Percentiles rank a stretch among this genome's conserved stretches.
phyloP scores from a whole-genome alignment of 371 early-diverging fungal species.

The Syncephalastrum monosporum region DNA sequence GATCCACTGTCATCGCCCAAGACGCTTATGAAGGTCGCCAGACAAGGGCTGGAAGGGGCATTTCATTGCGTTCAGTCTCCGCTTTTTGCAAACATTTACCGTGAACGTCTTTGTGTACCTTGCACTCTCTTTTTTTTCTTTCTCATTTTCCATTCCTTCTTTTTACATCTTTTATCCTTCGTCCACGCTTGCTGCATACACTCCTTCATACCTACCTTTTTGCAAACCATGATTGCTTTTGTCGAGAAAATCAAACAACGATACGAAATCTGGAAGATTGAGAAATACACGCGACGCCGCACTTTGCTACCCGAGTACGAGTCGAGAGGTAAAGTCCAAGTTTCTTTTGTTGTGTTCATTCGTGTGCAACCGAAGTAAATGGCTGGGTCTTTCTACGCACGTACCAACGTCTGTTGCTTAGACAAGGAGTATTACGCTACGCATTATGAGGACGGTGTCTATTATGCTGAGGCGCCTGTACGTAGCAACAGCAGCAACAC shows the following conservation, averaged over 20 bases:
- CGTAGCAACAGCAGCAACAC: conserved; percentile 4
- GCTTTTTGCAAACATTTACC: neutral
- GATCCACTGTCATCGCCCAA: too few relatives aligned
- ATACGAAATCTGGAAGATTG: conserved; percentile 66
- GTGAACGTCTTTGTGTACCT: too few relatives aligned
- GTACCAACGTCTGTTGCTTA: neutral
- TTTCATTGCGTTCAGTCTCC: neutral
- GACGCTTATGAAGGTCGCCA: too few relatives aligned
- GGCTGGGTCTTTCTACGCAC: neutral
- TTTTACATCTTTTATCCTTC: conserved; percentile 6
- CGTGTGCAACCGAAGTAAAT: too few relatives aligned
- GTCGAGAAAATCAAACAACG: conserved; percentile 60
- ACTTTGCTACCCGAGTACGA: conserved; percentile 63
- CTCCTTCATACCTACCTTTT: neutral
- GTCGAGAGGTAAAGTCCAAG: conserved; percentile 39
- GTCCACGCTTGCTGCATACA: neutral
- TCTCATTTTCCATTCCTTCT: conserved; percentile 5
- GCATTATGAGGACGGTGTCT: conserved; percentile 24
- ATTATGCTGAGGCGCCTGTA: conserved; percentile 5
- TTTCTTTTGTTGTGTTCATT: conserved; percentile 14
- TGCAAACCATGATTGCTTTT: conserved; percentile 45
- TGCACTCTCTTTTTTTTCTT: conserved; percentile 4
- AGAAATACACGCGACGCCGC: conserved; percentile 63
- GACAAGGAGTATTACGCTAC: conserved; percentile 23
- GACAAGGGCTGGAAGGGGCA: too few relatives aligned